phyloP scores from a whole-genome alignment of 106 monocot species.

The Ottelia alismoides region DNA sequence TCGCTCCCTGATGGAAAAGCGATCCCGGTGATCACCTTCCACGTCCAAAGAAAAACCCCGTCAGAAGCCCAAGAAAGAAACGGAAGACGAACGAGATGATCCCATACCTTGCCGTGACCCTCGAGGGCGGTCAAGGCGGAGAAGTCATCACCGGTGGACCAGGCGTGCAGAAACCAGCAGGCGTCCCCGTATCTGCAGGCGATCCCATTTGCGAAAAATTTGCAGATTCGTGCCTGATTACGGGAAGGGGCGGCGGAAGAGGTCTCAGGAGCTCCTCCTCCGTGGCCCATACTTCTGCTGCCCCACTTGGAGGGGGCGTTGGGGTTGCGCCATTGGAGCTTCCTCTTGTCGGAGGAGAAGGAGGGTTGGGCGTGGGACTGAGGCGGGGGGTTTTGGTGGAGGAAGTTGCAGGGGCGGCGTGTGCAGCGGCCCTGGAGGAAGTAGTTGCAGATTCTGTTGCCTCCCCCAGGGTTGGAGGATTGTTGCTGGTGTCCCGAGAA shows the following conservation, averaged over 20 bases:
- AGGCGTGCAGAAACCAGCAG: conserved; percentile 48
- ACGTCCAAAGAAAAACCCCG: too few species aligned
- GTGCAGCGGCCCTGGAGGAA: conserved; percentile 8
- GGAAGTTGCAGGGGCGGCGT: conserved; percentile 4
- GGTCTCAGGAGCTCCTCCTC: not conserved
- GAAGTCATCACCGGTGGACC: conserved; percentile 42
- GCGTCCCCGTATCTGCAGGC: conserved; percentile 38
- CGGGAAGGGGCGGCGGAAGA: not conserved
- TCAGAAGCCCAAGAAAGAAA: too few species aligned
- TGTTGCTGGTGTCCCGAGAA: too few species aligned
- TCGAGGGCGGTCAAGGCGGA: conserved; percentile 35
- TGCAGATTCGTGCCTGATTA: not conserved
- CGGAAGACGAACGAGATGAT: too few species aligned
- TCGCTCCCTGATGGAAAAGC: too few species aligned
- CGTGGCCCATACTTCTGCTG: not conserved
- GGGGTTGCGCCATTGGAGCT: conserved; percentile 1
- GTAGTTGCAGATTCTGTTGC: conserved; percentile 6
- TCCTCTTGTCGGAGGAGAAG: not conserved
- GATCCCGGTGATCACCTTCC: too few species aligned
- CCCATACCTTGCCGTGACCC: conserved; percentile 60
- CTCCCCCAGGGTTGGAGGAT: too few species aligned
- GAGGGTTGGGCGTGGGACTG: too few species aligned
- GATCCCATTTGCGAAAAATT: conserved; percentile 4
- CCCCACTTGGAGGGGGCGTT: conserved; percentile 9
- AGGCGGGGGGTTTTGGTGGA: not conserved